Evolutionary conservation across 129 eudicot species (phyloP), one percentile per base, ranked within the genome.

Genomic region (Arctium lappa): DNA sequence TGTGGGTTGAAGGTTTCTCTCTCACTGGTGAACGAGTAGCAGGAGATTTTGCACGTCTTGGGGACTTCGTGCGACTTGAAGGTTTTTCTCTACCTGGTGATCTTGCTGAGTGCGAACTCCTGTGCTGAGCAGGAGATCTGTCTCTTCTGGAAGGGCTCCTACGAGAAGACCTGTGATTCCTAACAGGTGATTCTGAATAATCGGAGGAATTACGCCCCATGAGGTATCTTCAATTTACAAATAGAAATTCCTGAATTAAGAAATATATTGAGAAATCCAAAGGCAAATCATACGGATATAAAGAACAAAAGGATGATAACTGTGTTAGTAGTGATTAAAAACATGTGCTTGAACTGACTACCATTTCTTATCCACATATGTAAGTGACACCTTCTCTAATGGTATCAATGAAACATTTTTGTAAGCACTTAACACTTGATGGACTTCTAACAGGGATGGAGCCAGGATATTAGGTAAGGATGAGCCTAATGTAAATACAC

Each of bases 111-210:
- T 87, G 83, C 34, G 98, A 94, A 77, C 86, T 91, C 85, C 86
- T 87, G 80, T 79, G 89, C 5, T 86, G 91, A 73, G 87, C 80
- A 76, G 99, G 98, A 46, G 98, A 95, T 77, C 89, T 80, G 15
- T 91, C 98, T 85, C 97, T 88, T 38, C 90, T 76, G 5, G 89
- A 62, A 48, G 97, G 91, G 76, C 92, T 95, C 82, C 90, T 88
- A 80, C 81, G 92, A 79, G 92, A 86, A 78, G 98, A 89, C 30
- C 89, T 85, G 34, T 82, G 91, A 69, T 79, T 85, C 85, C 89
- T 88, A 46, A 82, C 86, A 0, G 95, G 94, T 65, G 98, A 94
- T 73, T 80, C 91, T 15, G 93, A 87, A 79, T 68, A 73, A 69
- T 86, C 90, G 33, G 88, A 85, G 74, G 75, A 75, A 73, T 86